Conservation (phyloP, 2,329 filamentous ascomycete species). For the Ceratocystis colombiana region DNA sequence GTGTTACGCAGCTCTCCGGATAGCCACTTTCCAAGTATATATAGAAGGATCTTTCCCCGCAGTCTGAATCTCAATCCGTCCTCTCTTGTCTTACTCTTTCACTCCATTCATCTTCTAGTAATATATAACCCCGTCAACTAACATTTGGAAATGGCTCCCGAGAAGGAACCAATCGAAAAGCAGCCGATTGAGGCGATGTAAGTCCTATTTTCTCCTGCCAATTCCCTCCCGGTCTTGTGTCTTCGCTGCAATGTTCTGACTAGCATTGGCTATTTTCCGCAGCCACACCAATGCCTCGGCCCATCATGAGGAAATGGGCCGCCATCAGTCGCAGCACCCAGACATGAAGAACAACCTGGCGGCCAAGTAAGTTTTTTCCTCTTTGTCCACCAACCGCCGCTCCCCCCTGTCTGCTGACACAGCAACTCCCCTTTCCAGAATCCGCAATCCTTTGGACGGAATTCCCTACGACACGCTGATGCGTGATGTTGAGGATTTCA, state of each 20-base stretch:
- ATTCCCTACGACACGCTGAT: constrained; percentile 46
- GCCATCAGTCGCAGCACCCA: not conserved
- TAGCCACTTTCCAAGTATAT: not conserved
- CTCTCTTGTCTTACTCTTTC: not conserved
- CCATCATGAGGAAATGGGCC: constrained; percentile 26
- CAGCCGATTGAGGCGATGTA: not conserved
- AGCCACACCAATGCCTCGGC: constrained; percentile 15
- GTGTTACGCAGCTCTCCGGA: not conserved
- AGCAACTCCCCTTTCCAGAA: constrained; percentile 30
- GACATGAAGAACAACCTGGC: constrained; percentile 35
- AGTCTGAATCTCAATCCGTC: not conserved
- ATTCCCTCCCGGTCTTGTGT: too few relatives aligned
- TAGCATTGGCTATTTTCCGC: not conserved
- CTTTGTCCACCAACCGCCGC: not conserved
- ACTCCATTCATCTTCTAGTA: not conserved
- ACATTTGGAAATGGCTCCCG: not conserved
- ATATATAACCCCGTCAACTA: not conserved
- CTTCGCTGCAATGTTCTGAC: not conserved
- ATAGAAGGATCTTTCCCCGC: constrained; percentile 8
- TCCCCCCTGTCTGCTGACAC: not conserved
- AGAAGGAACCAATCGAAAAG: not conserved
- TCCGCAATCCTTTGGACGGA: constrained; percentile 40
- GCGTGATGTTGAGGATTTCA: constrained; percentile 43
- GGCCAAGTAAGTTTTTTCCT: constrained; percentile 35
- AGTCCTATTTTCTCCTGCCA: not conserved